phyloP scores from a whole-genome alignment of 441 rosid genomes.

The Gossypium gossypioides region DNA sequence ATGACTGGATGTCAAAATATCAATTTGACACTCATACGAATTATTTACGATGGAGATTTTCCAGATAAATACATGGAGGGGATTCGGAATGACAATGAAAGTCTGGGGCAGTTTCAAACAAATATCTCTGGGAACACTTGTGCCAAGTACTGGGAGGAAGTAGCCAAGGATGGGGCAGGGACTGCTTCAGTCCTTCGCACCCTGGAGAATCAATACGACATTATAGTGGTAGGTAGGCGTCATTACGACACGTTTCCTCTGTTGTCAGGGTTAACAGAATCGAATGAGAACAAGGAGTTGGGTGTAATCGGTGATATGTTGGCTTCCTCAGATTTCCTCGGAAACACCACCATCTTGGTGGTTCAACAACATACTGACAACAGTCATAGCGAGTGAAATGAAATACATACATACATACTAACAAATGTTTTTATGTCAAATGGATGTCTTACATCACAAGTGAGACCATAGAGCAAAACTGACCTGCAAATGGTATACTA shows the following conservation, averaged over 20 bases:
- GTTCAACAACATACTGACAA: slow-evolving; percentile 25
- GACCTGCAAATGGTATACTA: not conserved
- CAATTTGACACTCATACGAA: slow-evolving; percentile 29
- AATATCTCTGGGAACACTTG: slow-evolving; percentile 10
- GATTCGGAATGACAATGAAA: slow-evolving; percentile 13
- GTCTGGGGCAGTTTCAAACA: slow-evolving; percentile 20
- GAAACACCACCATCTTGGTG: slow-evolving; percentile 32
- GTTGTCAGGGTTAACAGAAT: slow-evolving; percentile 23
- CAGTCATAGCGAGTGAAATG: not conserved
- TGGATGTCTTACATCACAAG: not conserved
- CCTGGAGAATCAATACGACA: slow-evolving; percentile 20
- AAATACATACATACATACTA: not conserved
- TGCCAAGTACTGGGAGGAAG: slow-evolving; percentile 27
- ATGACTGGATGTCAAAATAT: slow-evolving; percentile 18
- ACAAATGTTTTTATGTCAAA: not conserved
- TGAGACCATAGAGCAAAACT: not conserved
- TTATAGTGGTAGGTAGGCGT: slow-evolving; percentile 30
- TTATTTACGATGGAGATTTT: slow-evolving; percentile 13
- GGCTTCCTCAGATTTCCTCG: slow-evolving; percentile 33
- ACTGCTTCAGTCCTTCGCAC: slow-evolving; percentile 18
- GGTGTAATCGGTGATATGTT: slow-evolving; percentile 34
- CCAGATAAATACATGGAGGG: not conserved
- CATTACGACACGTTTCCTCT: slow-evolving; percentile 18
- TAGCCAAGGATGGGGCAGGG: slow-evolving; percentile 25
- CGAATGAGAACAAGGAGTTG: slow-evolving; percentile 36